Evolutionary conservation across 225 moss, liverwort and hornwort genomes (phyloP).

Genomic region (Marchantia polymorpha): DNA sequence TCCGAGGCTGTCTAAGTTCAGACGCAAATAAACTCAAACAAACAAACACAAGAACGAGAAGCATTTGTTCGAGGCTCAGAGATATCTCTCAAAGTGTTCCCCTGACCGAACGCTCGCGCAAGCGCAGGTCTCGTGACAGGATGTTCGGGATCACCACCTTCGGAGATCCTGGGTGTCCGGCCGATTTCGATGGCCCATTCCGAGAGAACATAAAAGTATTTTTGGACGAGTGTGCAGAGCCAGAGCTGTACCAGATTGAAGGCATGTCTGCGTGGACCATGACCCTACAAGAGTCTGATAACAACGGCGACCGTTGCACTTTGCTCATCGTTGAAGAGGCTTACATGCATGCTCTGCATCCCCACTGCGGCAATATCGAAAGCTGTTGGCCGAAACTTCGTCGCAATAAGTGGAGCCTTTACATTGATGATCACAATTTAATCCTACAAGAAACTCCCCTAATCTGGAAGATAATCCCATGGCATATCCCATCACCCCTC

Average conservation of each 20-base stretch:
- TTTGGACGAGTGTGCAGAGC: slow-evolving; percentile 78
- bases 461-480: no score
- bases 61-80: no score
- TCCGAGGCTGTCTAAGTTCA: no score
- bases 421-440: no score
- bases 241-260: slow-evolving; percentile 76
- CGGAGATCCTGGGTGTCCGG: slow-evolving; percentile 92
- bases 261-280: slow-evolving; percentile 94
- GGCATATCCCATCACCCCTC: no score
- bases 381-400: no score
- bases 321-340: slow-evolving; percentile 62
- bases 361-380: slow-evolving; percentile 52
- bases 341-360: slow-evolving; percentile 41
- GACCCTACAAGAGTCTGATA: slow-evolving; percentile 62
- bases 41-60: no score
- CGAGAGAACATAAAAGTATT: slow-evolving; percentile 83
- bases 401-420: no score
- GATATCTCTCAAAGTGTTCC: no score
- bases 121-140: slow-evolving; percentile 83
- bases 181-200: slow-evolving; percentile 89
- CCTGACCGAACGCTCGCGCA: no score
- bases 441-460: no score
- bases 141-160: slow-evolving; percentile 87
- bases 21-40: no score
- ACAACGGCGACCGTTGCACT: slow-evolving; percentile 54